phyloP scores from a whole-genome alignment of 805 yeast genomes.

The Tetrapisispora pingtungensis region DNA sequence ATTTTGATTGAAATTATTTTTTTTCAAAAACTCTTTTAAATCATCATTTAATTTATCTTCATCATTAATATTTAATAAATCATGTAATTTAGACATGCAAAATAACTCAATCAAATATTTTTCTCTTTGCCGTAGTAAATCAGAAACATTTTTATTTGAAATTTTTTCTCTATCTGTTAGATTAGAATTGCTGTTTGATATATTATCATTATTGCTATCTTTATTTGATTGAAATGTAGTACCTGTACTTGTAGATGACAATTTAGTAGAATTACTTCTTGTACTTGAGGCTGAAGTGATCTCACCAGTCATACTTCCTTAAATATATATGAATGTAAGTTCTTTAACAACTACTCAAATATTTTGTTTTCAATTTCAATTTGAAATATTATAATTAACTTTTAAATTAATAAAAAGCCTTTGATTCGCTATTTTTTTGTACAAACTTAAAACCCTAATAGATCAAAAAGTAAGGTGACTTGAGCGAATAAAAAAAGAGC shows the following conservation, averaged over 20 bases:
- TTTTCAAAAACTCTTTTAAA: constrained; percentile 38
- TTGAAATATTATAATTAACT: too few species aligned
- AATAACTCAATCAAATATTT: constrained; percentile 53
- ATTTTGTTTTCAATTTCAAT: too few species aligned
- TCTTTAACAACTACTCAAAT: too few species aligned
- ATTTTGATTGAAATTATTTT: constrained; percentile 43
- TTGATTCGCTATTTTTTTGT: too few species aligned
- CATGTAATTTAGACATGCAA: constrained; percentile 45
- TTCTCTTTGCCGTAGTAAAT: constrained; percentile 42
- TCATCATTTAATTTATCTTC: constrained; percentile 31
- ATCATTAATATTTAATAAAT: constrained; percentile 33
- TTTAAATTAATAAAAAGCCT: too few species aligned
- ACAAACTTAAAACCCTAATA: too few species aligned
- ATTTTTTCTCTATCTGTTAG: neutral
- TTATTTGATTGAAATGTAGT: neutral
- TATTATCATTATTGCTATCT: neutral
- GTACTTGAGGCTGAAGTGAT: neutral
- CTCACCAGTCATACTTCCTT: too few species aligned
- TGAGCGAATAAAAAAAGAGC: too few species aligned
- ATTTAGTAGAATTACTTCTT: neutral
- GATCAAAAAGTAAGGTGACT: too few species aligned
- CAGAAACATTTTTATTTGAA: neutral
- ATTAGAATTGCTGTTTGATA: neutral
- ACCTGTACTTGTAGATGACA: neutral
- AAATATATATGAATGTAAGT: too few species aligned